Evolutionary conservation across 116 monocot genomes (phyloP), one percentile per base, ranked within the genome.

Genomic region (Iris pallida): DNA sequence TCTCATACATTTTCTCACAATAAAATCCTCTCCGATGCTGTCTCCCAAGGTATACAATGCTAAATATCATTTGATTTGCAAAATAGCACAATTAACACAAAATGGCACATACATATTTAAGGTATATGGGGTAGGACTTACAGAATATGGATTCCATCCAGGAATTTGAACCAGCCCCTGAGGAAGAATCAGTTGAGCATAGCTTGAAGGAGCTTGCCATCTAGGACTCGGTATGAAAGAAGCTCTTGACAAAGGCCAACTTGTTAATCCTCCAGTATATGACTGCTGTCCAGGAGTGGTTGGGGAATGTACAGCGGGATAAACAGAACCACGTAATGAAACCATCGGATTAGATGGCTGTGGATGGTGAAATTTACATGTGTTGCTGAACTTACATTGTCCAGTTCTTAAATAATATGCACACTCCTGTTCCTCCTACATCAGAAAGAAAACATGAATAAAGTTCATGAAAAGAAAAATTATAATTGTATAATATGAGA

Each of bases 281-380:
- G 82, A 63, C 20, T 79, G 77, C 20, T 83, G 75, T 57, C 76
- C 52, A 64, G 83, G 75, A 30, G 69, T 70, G 16, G 79, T 75
- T 2, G 74, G 70, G 0, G 86, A 73, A 55, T 82, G 73, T 54
- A 59, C 63, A 65, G 79, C 57, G 20, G 79, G 71, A 76, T 82
- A 82, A 76, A 73, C 69, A 73, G 80, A 97, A 7, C 83, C 79
- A 64, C 70, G 80, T 41, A 80, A 53, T 6, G 76, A 65, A 59
- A 78, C 62, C 74, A 78, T 87, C 3, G 78, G 14, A 66, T 71
- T 85, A 64, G 85, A 81, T 49, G 78, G 87, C 43, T 83, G 77
- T 17, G 87, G 87, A 73, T 83, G 83, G 65, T 83, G 71, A 73
- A 71, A 83, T 80, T 80, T 87, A 80, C 83, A 87, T 43, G 83